These are phyloP conservation scores for Orychophragmus violaceus DNA, from an alignment of 345 rosid species.

Conservation along the genomic window DNA sequence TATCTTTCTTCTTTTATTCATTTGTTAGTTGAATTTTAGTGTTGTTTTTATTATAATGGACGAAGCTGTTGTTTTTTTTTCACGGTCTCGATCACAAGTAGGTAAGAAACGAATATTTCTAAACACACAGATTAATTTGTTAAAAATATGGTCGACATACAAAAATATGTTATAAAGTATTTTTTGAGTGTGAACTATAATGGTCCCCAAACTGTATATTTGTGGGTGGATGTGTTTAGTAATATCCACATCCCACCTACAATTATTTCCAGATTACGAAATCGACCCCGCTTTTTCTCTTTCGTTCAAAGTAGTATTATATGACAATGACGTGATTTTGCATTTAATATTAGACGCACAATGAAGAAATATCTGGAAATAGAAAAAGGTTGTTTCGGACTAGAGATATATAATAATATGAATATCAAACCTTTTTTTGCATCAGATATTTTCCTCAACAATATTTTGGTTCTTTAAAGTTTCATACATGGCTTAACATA, in stretches of 20 bases:
- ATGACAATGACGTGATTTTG: neutral
- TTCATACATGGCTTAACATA: neutral
- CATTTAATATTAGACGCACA: neutral
- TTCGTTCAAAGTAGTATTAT: neutral
- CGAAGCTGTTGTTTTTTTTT: neutral
- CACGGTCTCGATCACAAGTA: neutral
- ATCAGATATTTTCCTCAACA: neutral
- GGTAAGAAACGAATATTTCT: neutral
- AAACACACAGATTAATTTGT: neutral
- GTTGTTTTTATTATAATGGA: neutral
- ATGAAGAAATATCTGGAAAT: neutral
- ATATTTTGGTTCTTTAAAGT: neutral
- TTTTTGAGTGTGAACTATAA: neutral
- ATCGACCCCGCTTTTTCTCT: neutral
- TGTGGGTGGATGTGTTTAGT: neutral
- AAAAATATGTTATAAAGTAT: neutral
- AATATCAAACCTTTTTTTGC: neutral
- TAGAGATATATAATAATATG: neutral
- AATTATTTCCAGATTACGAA: neutral
- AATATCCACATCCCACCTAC: constrained; percentile 24
- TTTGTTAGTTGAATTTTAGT: no score
- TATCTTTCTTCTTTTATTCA: no score
- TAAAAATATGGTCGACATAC: neutral
- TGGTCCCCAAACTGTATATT: neutral
- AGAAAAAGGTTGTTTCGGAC: neutral